Conservation (phyloP, 352 stramenopile genomes). For the Pythium aquatile region DNA sequence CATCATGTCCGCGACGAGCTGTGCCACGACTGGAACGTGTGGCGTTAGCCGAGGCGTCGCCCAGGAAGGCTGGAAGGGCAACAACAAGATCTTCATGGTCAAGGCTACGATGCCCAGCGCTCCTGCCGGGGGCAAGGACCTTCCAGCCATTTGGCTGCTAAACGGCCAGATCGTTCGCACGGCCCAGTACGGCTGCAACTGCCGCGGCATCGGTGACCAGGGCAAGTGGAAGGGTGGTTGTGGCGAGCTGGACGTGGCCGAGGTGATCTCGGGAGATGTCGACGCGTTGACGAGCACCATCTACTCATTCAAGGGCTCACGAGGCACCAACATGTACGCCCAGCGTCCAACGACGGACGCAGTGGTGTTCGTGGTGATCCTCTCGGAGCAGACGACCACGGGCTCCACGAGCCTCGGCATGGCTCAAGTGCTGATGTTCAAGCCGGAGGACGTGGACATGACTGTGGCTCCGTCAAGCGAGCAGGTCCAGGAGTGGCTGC, state of each 20-base stretch:
- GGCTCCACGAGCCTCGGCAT: slow-evolving; percentile 17
- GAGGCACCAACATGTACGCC: slow-evolving; percentile 29
- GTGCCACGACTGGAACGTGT: slow-evolving; percentile 21
- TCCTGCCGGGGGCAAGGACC: slow-evolving; percentile 18
- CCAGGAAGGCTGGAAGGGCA: slow-evolving; percentile 35
- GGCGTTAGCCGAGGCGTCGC: slow-evolving; percentile 32
- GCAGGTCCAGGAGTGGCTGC: slow-evolving; percentile 30
- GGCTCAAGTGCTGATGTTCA: slow-evolving; percentile 32
- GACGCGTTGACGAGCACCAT: slow-evolving; percentile 40
- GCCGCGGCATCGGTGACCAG: slow-evolving; percentile 35
- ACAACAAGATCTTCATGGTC: slow-evolving; percentile 55
- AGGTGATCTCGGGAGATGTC: slow-evolving; percentile 31
- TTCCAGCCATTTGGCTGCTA: slow-evolving; percentile 45
- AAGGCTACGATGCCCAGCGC: slow-evolving; percentile 39
- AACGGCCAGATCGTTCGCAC: slow-evolving; percentile 49
- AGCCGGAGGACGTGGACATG: slow-evolving; percentile 30
- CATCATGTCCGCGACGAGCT: slow-evolving; percentile 37
- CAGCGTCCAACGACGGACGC: slow-evolving; percentile 24
- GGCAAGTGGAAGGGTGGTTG: slow-evolving; percentile 46
- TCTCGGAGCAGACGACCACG: slow-evolving; percentile 24
- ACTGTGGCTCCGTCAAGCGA: slow-evolving; percentile 20
- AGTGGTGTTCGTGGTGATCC: slow-evolving; percentile 41
- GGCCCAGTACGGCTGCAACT: slow-evolving; percentile 54
- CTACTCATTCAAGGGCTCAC: slow-evolving; percentile 49
- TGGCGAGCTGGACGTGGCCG: slow-evolving; percentile 48